Conservation (phyloP, 331 rosid genomes). For the Malus hybrid region DNA sequence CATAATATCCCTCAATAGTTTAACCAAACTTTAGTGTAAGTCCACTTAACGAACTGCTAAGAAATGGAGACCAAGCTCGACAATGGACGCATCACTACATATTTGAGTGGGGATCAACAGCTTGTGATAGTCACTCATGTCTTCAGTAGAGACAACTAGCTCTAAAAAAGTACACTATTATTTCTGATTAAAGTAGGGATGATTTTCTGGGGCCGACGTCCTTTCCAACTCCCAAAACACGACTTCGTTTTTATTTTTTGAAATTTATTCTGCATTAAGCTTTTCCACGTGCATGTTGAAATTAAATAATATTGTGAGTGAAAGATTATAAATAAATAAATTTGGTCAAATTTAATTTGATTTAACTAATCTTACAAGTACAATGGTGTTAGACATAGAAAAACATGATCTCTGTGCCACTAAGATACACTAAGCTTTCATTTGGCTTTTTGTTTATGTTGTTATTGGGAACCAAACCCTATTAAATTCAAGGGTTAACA, state of each 20-base stretch:
- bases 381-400: constrained; percentile 29
- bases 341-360: background rate
- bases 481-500: constrained; percentile 2
- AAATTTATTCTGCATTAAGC: background rate
- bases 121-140: constrained; percentile 18
- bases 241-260: background rate
- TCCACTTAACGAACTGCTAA: constrained; percentile 2
- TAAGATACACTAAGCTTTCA: constrained; percentile 10
- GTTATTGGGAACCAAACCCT: constrained; percentile 22
- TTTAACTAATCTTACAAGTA: constrained; percentile 18
- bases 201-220: constrained; percentile 26
- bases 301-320: background rate
- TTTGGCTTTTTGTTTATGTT: background rate
- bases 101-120: constrained; percentile 16
- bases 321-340: background rate
- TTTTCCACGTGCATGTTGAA: constrained; percentile 24
- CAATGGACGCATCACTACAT: constrained; percentile 5
- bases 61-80: constrained; percentile 20
- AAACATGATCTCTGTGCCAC: constrained; percentile 27
- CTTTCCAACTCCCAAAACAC: constrained; percentile 24
- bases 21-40: background rate
- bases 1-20: background rate
- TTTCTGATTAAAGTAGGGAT: constrained; percentile 7
- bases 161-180: background rate
- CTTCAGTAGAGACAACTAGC: constrained; percentile 23